These are phyloP conservation scores for Hymenoscyphus linearis DNA, from an alignment of 2,329 filamentous ascomycete species.

Conservation along the genomic window DNA sequence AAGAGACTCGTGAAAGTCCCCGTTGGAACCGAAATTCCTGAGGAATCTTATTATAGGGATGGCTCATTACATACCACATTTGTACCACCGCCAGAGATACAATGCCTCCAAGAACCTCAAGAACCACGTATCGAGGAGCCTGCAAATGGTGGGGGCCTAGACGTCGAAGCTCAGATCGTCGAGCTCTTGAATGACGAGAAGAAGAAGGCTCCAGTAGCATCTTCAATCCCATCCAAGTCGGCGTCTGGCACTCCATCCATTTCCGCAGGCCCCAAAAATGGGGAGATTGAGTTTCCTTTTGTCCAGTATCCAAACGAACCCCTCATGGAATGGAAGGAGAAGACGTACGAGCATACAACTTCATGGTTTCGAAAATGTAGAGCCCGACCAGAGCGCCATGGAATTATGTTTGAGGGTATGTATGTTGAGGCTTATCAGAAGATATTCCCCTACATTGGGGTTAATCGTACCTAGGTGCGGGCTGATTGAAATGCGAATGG, in stretches of 20 bases:
- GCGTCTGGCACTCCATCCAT: background rate
- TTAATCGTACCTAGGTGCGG: background rate
- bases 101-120: too few relatives aligned
- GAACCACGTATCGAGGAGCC: background rate
- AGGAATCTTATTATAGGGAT: background rate
- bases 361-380: background rate
- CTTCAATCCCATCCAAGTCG: background rate
- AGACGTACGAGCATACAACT: background rate
- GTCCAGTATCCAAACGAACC: background rate
- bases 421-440: background rate
- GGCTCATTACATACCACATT: background rate
- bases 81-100: background rate
- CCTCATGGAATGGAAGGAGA: background rate
- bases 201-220: background rate
- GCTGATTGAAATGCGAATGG: background rate
- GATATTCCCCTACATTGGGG: background rate
- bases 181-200: background rate
- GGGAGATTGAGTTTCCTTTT: background rate
- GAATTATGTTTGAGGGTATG: background rate
- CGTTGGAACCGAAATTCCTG: background rate
- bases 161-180: constrained; percentile 2
- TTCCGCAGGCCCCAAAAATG: background rate
- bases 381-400: background rate
- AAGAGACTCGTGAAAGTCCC: background rate
- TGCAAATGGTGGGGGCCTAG: background rate